Conservation (phyloP, 2,329 filamentous ascomycete genomes). For the Verticillium longisporum region DNA sequence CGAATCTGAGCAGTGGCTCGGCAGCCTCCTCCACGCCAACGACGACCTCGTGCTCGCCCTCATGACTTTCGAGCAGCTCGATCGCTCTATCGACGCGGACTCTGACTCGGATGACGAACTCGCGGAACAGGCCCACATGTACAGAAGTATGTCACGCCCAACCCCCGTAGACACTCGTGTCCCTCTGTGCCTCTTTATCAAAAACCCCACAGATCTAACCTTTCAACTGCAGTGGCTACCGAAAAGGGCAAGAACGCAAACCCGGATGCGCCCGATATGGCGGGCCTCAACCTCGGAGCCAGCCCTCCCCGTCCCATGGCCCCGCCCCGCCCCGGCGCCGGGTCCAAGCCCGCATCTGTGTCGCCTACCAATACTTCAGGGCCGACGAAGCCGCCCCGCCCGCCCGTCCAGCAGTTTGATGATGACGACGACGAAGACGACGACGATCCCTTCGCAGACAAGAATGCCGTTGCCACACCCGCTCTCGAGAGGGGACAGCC, state of each 20-base stretch:
- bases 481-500: conserved; percentile 8
- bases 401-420: conserved; percentile 29
- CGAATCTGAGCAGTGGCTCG: conserved; percentile 86
- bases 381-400: conserved; percentile 28
- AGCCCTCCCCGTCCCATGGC: conserved; percentile 32
- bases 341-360: conserved; percentile 43
- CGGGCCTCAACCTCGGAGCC: conserved; percentile 32
- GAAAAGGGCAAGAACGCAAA: conserved; percentile 44
- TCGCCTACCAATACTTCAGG: conserved; percentile 29
- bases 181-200: no score
- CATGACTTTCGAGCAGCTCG: conserved; percentile 91
- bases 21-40: conserved; percentile 85
- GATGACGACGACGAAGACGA: conserved; percentile 67
- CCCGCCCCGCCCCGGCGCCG: conserved; percentile 39
- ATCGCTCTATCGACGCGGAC: conserved; percentile 73
- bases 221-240: conserved; percentile 35
- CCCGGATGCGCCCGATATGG: conserved; percentile 34
- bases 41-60: conserved; percentile 91
- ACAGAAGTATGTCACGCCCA: conserved; percentile 40
- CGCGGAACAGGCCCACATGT: conserved; percentile 60
- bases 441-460: conserved; percentile 82
- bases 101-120: conserved; percentile 64
- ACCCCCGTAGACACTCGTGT: no score
- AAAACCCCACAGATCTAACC: conserved; percentile 11
- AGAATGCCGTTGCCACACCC: conserved; percentile 52